Conservation (phyloP, 192 early-diverging fungal species). For the Podila clonocystis region DNA sequence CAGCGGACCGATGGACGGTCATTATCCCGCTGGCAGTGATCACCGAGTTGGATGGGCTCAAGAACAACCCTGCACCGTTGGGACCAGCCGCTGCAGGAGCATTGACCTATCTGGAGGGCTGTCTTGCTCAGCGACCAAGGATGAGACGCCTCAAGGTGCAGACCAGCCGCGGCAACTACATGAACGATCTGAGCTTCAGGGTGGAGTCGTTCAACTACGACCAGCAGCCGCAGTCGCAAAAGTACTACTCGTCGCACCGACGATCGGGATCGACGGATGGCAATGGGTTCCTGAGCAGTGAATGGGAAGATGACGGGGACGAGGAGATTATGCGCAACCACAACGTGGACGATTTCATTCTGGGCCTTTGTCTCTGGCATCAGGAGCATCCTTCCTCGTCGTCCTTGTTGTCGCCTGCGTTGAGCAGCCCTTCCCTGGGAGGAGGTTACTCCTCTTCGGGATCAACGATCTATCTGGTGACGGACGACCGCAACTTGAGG, state of each 20-base stretch:
- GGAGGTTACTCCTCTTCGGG: neutral
- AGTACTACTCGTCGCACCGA: conserved; percentile 1
- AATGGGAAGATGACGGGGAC: conserved; percentile 48
- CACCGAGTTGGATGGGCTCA: conserved; percentile 67
- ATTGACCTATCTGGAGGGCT: conserved; percentile 56
- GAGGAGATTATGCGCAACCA: conserved; percentile 61
- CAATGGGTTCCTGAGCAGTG: conserved; percentile 13
- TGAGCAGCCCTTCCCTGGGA: neutral
- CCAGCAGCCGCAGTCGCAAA: conserved; percentile 12
- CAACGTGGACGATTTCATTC: conserved; percentile 69
- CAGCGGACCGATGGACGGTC: conserved; percentile 57
- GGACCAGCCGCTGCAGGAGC: conserved; percentile 57
- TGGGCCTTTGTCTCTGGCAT: conserved; percentile 65
- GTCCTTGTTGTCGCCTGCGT: neutral
- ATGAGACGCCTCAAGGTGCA: conserved; percentile 59
- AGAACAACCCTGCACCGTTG: conserved; percentile 58
- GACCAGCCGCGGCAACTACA: conserved; percentile 64
- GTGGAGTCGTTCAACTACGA: conserved; percentile 63
- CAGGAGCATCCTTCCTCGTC: conserved; percentile 21
- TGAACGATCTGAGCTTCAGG: conserved; percentile 63
- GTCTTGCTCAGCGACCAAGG: conserved; percentile 39
- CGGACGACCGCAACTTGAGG: conserved; percentile 66
- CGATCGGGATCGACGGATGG: conserved; percentile 16
- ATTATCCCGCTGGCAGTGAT: conserved; percentile 65
- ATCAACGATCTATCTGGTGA: conserved; percentile 53